Evolutionary conservation across 352 stramenopile species (phyloP).

Genomic region (Blastocystis sp.): DNA sequence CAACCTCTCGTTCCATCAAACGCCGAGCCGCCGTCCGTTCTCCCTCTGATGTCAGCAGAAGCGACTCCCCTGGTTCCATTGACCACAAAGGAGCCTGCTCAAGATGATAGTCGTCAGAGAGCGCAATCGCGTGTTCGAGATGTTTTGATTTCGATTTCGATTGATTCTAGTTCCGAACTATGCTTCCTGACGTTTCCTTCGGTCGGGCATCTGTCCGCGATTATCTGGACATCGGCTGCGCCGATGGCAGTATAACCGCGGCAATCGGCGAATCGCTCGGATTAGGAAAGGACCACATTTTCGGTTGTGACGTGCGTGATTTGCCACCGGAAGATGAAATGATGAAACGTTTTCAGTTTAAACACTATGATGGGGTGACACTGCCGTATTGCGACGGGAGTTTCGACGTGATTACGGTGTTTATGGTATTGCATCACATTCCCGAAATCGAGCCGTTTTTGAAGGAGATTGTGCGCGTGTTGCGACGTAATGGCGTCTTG

Average conservation of each 20-base stretch:
- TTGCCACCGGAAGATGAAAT: constrained; percentile 7
- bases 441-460: constrained; percentile 5
- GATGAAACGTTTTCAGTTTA: constrained; percentile 15
- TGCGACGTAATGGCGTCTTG: not conserved
- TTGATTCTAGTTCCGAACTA: not conserved
- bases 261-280: constrained; percentile 8
- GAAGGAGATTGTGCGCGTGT: constrained; percentile 29
- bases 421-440: constrained; percentile 54
- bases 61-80: no score
- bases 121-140: not conserved
- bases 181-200: not conserved
- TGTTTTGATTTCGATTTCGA: not conserved
- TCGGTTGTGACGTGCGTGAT: constrained; percentile 53
- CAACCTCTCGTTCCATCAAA: no score
- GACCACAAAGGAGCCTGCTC: no score
- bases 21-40: no score
- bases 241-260: constrained; percentile 15
- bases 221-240: constrained; percentile 43
- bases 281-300: not conserved
- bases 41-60: no score
- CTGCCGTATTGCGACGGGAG: constrained; percentile 23
- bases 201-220: not conserved
- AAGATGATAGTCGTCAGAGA: no score
- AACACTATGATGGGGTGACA: constrained; percentile 37
- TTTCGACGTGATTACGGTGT: constrained; percentile 29